These are phyloP conservation scores for Dicorynia guianensis DNA, from an alignment of 306 rosid genomes.

Conservation along the genomic window DNA sequence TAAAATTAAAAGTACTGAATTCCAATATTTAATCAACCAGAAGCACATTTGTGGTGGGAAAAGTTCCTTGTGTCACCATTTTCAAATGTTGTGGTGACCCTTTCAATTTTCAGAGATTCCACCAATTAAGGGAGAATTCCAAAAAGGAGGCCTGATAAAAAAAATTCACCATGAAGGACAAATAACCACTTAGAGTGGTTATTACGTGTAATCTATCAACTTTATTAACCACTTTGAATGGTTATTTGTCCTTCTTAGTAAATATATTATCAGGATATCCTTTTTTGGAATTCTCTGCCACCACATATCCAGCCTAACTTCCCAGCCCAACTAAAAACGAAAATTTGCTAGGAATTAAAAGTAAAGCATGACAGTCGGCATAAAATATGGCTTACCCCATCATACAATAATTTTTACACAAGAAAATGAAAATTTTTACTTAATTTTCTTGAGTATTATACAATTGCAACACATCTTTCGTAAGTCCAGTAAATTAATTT, in stretches of 20 bases:
- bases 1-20: neutral
- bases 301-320: neutral
- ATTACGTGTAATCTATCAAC: too few relatives aligned
- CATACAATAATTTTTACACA: slow-evolving; percentile 26
- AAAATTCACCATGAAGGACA: too few relatives aligned
- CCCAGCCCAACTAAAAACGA: slow-evolving; percentile 10
- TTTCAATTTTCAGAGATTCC: slow-evolving; percentile 8
- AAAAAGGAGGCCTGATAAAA: too few relatives aligned
- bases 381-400: neutral
- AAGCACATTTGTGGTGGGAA: neutral
- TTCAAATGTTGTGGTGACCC: neutral
- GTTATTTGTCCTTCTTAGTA: too few relatives aligned
- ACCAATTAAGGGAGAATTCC: neutral
- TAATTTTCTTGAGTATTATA: neutral
- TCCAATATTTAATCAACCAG: slow-evolving; percentile 16
- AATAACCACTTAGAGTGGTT: too few relatives aligned
- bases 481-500: slow-evolving; percentile 1
- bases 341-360: slow-evolving; percentile 6
- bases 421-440: neutral
- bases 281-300: neutral
- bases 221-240: too few relatives aligned
- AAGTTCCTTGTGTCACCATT: neutral
- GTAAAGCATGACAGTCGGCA: neutral
- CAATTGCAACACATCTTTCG: slow-evolving; percentile 14
- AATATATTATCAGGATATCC: too few relatives aligned